A percentile compares a stretch with the other conserved stretches of the same genome.
These are phyloP conservation scores for Saccharum spontaneum DNA, from an alignment of 176 grass and related monocot species.

Conservation along the genomic window DNA sequence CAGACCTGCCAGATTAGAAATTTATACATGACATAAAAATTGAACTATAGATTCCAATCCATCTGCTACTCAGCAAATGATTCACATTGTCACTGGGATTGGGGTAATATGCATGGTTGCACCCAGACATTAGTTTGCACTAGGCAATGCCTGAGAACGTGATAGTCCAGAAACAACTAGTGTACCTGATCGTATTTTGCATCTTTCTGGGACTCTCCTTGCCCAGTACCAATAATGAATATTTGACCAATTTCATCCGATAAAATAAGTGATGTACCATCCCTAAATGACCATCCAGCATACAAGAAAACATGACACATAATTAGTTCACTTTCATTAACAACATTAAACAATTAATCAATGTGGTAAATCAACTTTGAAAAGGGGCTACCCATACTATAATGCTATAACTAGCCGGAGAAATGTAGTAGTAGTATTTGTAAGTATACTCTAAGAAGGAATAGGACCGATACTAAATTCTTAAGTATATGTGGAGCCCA, in stretches of 20 bases:
- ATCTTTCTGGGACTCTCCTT: conserved; percentile 97
- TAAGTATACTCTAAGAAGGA: neutral
- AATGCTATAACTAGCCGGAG: neutral
- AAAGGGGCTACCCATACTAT: neutral
- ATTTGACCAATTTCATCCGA: conserved; percentile 98
- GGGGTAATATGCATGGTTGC: conserved; percentile 25
- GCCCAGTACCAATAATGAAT: conserved; percentile 94
- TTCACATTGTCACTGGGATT: neutral
- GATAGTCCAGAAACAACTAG: conserved; percentile 14
- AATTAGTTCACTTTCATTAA: conserved; percentile 30
- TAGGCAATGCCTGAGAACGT: conserved; percentile 8
- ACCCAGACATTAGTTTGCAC: conserved; percentile 8
- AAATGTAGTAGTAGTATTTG: neutral
- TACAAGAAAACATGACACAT: conserved; percentile 19
- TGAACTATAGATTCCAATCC: neutral
- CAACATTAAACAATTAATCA: conserved; percentile 7
- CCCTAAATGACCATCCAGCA: conserved; percentile 57
- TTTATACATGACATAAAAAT: conserved; percentile 8
- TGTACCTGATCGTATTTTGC: conserved; percentile 96
- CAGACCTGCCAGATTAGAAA: neutral
- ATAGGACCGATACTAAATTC: neutral
- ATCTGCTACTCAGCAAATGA: neutral
- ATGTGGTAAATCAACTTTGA: neutral
- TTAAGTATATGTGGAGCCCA: neutral
- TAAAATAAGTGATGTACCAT: conserved; percentile 93